Conservation (phyloP, 805 yeast species). For the Candida dajiaensis region DNA sequence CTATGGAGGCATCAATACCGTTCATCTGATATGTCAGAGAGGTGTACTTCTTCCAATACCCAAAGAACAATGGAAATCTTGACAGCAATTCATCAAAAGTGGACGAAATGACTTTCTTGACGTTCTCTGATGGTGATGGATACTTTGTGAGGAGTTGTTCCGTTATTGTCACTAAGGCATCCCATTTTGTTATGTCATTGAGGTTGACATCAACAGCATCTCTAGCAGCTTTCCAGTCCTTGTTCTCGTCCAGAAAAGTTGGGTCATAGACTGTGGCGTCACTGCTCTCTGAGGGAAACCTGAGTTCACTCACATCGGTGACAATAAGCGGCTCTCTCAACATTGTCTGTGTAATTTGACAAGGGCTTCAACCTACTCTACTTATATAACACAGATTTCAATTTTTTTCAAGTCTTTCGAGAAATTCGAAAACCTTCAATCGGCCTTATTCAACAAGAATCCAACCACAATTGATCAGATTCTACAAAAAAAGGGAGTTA, state of each 20-base stretch:
- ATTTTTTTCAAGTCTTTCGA: background rate
- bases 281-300: background rate
- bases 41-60: conserved; percentile 59
- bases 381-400: background rate
- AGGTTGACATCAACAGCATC: conserved; percentile 20
- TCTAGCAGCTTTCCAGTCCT: conserved; percentile 21
- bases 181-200: conserved; percentile 35
- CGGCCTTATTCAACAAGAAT: background rate
- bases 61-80: conserved; percentile 52
- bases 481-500: background rate
- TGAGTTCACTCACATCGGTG: background rate
- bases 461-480: background rate
- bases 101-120: conserved; percentile 24
- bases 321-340: background rate
- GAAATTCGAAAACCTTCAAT: background rate
- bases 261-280: conserved; percentile 2
- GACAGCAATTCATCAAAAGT: conserved; percentile 39
- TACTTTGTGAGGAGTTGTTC: conserved; percentile 29
- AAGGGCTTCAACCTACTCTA: too few species aligned
- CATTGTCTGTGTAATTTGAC: background rate
- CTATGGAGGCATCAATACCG: conserved; percentile 47
- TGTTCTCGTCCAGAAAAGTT: conserved; percentile 17
- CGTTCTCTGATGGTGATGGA: conserved; percentile 26
- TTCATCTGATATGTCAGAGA: conserved; percentile 49
- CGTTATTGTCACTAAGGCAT: conserved; percentile 29